A percentile compares a stretch with the other conserved stretches of the same genome.
Conservation (phyloP, 2,329 filamentous ascomycete species). For the Lasiodiplodia theobromae region DNA sequence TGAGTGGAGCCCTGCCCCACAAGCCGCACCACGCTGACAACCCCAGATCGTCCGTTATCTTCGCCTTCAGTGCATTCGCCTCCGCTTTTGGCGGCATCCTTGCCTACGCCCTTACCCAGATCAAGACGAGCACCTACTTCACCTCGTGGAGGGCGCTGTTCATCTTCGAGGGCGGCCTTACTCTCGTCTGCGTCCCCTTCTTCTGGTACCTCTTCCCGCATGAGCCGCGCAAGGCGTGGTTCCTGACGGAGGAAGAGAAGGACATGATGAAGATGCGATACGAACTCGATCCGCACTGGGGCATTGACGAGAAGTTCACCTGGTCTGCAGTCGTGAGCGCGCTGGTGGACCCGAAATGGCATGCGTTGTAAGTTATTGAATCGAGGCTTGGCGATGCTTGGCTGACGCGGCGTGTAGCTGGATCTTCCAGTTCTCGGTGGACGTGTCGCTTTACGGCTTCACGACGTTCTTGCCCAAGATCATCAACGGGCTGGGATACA, state of each 20-base stretch:
- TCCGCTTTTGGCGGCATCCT: slow-evolving; percentile 68
- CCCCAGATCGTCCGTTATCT: slow-evolving; percentile 31
- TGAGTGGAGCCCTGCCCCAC: slow-evolving; percentile 65
- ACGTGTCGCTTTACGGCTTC: slow-evolving; percentile 54
- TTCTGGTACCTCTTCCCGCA: slow-evolving; percentile 62
- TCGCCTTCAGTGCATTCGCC: slow-evolving; percentile 67
- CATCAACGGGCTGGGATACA: slow-evolving; percentile 68
- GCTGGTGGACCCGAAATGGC: slow-evolving; percentile 35
- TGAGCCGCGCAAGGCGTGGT: slow-evolving; percentile 64
- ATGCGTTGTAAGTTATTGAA: slow-evolving; percentile 19
- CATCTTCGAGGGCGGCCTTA: slow-evolving; percentile 39
- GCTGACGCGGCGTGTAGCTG: slow-evolving; percentile 10
- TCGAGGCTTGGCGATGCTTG: not conserved
- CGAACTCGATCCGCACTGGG: slow-evolving; percentile 24
- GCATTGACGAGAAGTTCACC: slow-evolving; percentile 28
- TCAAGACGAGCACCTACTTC: slow-evolving; percentile 60
- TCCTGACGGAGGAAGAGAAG: slow-evolving; percentile 60
- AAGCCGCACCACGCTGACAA: slow-evolving; percentile 55
- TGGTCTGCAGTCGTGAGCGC: slow-evolving; percentile 41
- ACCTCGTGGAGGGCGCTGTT: slow-evolving; percentile 46
- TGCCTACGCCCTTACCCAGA: slow-evolving; percentile 66
- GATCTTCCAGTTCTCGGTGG: slow-evolving; percentile 28
- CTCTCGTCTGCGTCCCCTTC: slow-evolving; percentile 32
- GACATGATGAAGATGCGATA: slow-evolving; percentile 27
- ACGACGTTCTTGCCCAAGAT: slow-evolving; percentile 64